Base-by-base conservation (phyloP, 176 grass and related monocot genomes). In the Raddia guianensis region DNA sequence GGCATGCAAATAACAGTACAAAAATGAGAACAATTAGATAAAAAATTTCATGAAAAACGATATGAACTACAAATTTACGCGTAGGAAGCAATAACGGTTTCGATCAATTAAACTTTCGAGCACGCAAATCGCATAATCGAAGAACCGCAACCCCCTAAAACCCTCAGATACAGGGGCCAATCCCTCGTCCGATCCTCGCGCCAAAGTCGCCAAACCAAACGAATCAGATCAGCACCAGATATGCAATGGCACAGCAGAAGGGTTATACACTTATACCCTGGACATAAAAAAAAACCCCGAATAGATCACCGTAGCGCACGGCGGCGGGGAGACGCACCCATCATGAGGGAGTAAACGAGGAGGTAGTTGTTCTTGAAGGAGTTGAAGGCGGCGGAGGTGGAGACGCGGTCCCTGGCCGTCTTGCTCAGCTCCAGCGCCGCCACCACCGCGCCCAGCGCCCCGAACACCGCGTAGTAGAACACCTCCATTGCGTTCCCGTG, bases 281-380 rank as follows among this genome's bases (percentile, higher is more conserved):
- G 0, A 27, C n/a, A 9, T 7, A 63, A 27, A 33, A 40, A 12
- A 37, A 14, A 34, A 2, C 4, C 4, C 40, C 32, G 49, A 72
- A 11, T 33, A 72, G 45, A 19, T 12, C 11, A 61, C 11, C 7
- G 19, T 2, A 8, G 20, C 9, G 15, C 7, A 37, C 35, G 16
- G 11, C 27, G 57, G n/a, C 14, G 48, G 32, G 58, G 43, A 66
- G 15, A 61, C 67, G 51, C 37, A 91, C 89, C 81, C 89, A 91
- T 91, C 72, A 85, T 87, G 72, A 91, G 89, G 18, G 89, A 91
- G 69, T 88, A 91, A 44, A 91, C 89, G 55, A 91, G 37, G 71
- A 87, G 89, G 49, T 88, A 91, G 62, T 88, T 91, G 72, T 79
- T 91, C 81, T 82, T 91, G 85, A 91, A 91, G 71, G 89, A 71